Conservation (phyloP, 306 rosid genomes). For the Dalbergia cultrata region DNA sequence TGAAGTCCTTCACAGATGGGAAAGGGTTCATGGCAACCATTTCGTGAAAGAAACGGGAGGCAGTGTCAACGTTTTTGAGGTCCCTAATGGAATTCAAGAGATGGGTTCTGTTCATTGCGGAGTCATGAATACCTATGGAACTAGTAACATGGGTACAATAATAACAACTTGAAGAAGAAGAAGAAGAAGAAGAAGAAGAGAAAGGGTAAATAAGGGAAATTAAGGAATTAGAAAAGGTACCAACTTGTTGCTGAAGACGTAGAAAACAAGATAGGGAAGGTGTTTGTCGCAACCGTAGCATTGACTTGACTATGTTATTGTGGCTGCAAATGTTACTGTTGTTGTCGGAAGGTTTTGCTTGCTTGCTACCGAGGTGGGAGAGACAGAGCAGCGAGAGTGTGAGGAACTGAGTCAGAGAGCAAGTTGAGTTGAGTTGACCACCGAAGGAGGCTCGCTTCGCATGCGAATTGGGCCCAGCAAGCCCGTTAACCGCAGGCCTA, state of each 20-base stretch:
- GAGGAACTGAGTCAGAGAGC: neutral
- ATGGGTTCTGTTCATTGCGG: neutral
- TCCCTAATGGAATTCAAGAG: neutral
- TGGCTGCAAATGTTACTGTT: neutral
- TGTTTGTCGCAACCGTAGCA: neutral
- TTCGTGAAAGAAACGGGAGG: neutral
- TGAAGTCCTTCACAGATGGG: constrained; percentile 17
- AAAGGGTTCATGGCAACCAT: constrained; percentile 32
- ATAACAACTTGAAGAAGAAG: neutral
- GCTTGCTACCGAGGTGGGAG: neutral
- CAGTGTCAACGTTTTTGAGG: neutral
- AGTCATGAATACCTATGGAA: neutral
- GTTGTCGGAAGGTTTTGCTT: neutral
- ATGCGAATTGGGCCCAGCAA: neutral
- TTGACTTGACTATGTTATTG: neutral
- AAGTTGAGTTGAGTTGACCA: neutral
- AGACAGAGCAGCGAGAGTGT: neutral
- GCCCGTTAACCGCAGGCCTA: neutral
- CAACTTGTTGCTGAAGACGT: neutral
- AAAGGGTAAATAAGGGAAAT: neutral
- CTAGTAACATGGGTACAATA: neutral
- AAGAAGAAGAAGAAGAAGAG: neutral
- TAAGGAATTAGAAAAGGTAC: neutral
- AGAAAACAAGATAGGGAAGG: neutral
- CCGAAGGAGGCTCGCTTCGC: neutral